Evolutionary conservation across 2,329 filamentous ascomycete species (phyloP).

Genomic region (Thermothelomyces thermophilus): DNA sequence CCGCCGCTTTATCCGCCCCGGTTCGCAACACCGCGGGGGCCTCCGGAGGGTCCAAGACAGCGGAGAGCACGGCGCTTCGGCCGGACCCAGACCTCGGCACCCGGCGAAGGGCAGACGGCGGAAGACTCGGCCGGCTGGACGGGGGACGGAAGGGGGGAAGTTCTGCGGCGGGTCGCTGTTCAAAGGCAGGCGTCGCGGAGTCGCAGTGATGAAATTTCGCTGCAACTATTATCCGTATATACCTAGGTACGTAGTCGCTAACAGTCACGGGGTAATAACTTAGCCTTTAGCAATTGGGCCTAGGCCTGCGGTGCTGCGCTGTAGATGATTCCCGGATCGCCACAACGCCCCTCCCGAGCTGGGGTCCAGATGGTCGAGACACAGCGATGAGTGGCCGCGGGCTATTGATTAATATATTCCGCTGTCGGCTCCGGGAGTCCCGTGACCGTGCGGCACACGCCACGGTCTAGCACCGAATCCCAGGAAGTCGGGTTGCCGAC

Average conservation of each 20-base stretch:
- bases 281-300: no score
- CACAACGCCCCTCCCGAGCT: not conserved
- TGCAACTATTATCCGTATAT: no score
- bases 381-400: slow-evolving; percentile 6
- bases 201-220: no score
- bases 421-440: slow-evolving; percentile 9
- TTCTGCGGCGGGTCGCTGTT: no score
- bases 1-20: no score
- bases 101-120: not conserved
- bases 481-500: slow-evolving; percentile 10
- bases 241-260: no score
- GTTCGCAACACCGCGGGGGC: not conserved
- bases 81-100: not conserved
- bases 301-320: slow-evolving; percentile 7
- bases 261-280: no score
- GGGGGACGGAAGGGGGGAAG: not conserved
- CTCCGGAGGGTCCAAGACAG: not conserved
- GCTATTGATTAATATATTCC: slow-evolving; percentile 20
- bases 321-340: not conserved
- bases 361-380: slow-evolving; percentile 5
- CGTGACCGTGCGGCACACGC: slow-evolving; percentile 14
- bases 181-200: no score
- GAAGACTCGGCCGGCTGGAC: not conserved
- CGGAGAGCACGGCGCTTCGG: not conserved
- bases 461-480: not conserved